Evolutionary conservation across 495 filamentous ascomycete species (phyloP).

Genomic region (Penicillium angulare): DNA sequence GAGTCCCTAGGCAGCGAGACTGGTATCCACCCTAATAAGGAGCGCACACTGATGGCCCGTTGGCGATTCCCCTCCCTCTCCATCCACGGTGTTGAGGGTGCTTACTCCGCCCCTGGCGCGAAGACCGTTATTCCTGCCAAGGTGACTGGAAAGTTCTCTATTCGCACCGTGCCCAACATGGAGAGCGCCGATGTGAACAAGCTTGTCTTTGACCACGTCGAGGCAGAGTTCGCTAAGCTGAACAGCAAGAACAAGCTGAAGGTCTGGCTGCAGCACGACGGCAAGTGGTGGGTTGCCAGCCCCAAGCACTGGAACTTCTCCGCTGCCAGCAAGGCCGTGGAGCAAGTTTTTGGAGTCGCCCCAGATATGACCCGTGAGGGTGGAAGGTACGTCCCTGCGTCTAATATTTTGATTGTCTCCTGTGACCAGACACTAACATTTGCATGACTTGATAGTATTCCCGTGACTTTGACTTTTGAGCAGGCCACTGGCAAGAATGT

Average conservation of each 20-base stretch:
- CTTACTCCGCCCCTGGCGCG: slow-evolving; percentile 87
- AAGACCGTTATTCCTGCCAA: slow-evolving; percentile 99
- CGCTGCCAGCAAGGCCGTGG: slow-evolving; percentile 87
- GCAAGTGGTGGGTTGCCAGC: slow-evolving; percentile 97
- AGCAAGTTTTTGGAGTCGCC: slow-evolving; percentile 86
- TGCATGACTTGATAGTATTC: slow-evolving; percentile 63
- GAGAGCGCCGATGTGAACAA: slow-evolving; percentile 83
- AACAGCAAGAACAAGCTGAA: slow-evolving; percentile 87
- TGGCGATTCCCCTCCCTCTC: slow-evolving; percentile 94
- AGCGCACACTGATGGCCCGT: slow-evolving; percentile 86
- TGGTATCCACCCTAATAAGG: slow-evolving; percentile 79
- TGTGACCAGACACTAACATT: slow-evolving; percentile 11
- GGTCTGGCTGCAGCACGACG: slow-evolving; percentile 76
- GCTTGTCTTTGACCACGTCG: slow-evolving; percentile 75
- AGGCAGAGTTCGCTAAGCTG: slow-evolving; percentile 76
- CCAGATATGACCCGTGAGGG: slow-evolving; percentile 97
- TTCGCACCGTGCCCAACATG: slow-evolving; percentile 97
- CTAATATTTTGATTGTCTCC: too few relatives aligned
- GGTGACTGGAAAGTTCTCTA: slow-evolving; percentile 96
- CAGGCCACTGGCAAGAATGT: slow-evolving; percentile 99
- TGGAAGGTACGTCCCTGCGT: slow-evolving; percentile 77
- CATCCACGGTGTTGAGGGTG: slow-evolving; percentile 95
- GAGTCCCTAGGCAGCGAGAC: slow-evolving; percentile 86
- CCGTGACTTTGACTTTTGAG: slow-evolving; percentile 95
- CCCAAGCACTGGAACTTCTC: slow-evolving; percentile 98